These are phyloP conservation scores for Xylona heveae DNA, from an alignment of 495 filamentous ascomycete species.

Conservation along the genomic window DNA sequence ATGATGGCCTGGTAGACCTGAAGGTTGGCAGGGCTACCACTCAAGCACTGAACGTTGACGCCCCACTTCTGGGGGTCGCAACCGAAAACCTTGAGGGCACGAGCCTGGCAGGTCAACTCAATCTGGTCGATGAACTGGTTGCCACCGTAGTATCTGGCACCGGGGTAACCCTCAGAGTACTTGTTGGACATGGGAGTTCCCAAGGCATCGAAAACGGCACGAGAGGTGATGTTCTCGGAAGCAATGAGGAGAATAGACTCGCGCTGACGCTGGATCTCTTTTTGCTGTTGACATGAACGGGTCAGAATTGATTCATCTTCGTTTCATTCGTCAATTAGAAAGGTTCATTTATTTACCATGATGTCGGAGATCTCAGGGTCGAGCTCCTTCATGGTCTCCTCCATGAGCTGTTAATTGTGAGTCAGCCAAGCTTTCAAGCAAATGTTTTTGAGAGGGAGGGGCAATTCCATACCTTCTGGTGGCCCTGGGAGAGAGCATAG, in stretches of 20 bases:
- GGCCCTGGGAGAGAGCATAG: constrained; percentile 76
- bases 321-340: not conserved
- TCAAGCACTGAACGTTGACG: constrained; percentile 94
- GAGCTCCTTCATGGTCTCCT: constrained; percentile 60
- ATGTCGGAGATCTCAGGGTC: constrained; percentile 87
- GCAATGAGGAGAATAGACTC: constrained; percentile 98
- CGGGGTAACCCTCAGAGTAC: constrained; percentile 97
- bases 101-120: constrained; percentile 87
- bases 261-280: constrained; percentile 90
- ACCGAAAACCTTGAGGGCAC: constrained; percentile 82
- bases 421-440: constrained; percentile 21
- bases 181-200: constrained; percentile 93
- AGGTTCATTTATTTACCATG: constrained; percentile 42
- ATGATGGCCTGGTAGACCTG: constrained; percentile 99
- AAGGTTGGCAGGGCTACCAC: constrained; percentile 83
- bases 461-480: constrained; percentile 52
- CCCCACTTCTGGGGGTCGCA: constrained; percentile 82
- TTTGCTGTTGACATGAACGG: constrained; percentile 34
- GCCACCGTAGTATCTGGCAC: constrained; percentile 96
- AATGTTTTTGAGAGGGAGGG: constrained; percentile 1
- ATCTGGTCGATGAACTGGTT: constrained; percentile 97
- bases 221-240: constrained; percentile 78
- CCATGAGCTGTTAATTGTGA: constrained; percentile 53
- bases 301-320: constrained; percentile 3
- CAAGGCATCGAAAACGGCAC: constrained; percentile 73